These are phyloP conservation scores for Xylaria flabelliformis DNA, from an alignment of 495 filamentous ascomycete species.

Conservation along the genomic window DNA sequence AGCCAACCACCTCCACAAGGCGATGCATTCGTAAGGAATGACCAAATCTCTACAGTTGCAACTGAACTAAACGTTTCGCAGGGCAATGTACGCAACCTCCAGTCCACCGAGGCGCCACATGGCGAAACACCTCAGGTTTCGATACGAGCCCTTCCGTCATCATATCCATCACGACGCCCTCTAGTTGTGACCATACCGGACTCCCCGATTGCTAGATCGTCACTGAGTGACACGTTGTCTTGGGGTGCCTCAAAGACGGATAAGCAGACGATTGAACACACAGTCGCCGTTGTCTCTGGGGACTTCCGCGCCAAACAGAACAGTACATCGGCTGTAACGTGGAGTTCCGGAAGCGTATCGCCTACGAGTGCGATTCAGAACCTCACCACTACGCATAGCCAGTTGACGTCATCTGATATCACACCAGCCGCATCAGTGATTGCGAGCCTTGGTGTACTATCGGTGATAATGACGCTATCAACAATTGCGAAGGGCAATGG, in stretches of 20 bases:
- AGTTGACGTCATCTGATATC: background rate
- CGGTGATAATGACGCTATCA: background rate
- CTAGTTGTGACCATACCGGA: background rate
- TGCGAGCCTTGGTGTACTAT: slow-evolving; percentile 1
- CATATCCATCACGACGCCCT: background rate
- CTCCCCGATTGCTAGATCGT: background rate
- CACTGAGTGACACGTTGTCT: background rate
- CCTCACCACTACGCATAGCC: background rate
- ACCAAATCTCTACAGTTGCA: background rate
- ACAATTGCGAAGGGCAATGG: background rate
- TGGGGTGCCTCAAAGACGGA: background rate
- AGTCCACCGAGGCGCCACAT: background rate
- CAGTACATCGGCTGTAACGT: background rate
- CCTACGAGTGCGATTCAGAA: background rate
- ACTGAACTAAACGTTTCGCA: slow-evolving; percentile 2
- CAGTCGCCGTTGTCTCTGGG: too few relatives aligned
- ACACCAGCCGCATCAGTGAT: background rate
- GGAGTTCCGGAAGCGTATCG: background rate
- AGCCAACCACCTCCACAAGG: background rate
- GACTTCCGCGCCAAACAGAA: background rate
- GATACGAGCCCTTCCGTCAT: background rate
- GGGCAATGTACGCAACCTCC: background rate
- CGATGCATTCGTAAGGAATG: slow-evolving; percentile 13
- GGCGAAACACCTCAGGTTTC: background rate
- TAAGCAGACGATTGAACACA: background rate